Evolutionary conservation across 75 land plant genomes (phyloP).

Genomic region (Picea sitchensis): DNA sequence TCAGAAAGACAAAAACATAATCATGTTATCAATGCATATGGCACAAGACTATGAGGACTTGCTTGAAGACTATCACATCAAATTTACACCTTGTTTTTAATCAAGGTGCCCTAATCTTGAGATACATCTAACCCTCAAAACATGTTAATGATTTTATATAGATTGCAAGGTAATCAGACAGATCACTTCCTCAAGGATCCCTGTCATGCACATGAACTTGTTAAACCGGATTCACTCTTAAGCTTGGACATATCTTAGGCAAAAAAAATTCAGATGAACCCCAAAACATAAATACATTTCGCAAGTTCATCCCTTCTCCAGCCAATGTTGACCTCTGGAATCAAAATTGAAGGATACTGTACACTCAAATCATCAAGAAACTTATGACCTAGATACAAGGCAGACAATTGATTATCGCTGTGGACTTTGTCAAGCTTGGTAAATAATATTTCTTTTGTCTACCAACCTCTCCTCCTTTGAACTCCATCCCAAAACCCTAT

Average conservation of each 20-base stretch:
- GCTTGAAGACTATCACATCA: background rate
- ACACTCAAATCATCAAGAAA: conserved; percentile 10
- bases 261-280: background rate
- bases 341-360: conserved; percentile 8
- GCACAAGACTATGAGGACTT: background rate
- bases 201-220: conserved; percentile 8
- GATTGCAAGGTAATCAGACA: background rate
- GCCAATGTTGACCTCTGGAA: background rate
- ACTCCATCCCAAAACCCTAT: background rate
- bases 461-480: background rate
- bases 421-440: background rate
- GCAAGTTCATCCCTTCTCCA: conserved; percentile 1
- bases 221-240: background rate
- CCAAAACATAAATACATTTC: background rate
- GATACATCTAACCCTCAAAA: background rate
- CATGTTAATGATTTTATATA: background rate
- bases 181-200: conserved; percentile 9
- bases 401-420: background rate
- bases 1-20: background rate
- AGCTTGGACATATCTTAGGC: background rate
- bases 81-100: background rate
- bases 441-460: background rate
- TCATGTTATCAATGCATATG: too few species aligned
- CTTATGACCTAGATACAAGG: background rate
- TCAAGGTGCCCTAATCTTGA: background rate